Percentiles rank a stretch among this genome's conserved stretches.
Conservation (phyloP, 2,329 filamentous ascomycete species). For the Akanthomyces muscarius region DNA sequence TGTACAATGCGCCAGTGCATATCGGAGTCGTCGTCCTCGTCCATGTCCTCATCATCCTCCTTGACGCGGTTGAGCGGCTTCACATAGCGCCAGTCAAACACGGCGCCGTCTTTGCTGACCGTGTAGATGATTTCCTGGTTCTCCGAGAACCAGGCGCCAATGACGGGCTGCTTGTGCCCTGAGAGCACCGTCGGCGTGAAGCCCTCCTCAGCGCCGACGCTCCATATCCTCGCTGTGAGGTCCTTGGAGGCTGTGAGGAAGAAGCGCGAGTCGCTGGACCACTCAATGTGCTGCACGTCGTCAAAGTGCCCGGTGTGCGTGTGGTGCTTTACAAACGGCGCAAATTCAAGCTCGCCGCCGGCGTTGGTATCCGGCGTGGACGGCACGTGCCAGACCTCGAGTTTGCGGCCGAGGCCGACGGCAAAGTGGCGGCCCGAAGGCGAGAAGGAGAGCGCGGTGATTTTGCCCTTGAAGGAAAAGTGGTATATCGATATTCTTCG, state of each 20-base stretch:
- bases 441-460: constrained; percentile 83
- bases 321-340: constrained; percentile 86
- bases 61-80: constrained; percentile 52
- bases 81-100: constrained; percentile 90
- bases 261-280: constrained; percentile 95
- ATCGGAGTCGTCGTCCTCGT: constrained; percentile 58
- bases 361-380: constrained; percentile 76
- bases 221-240: constrained; percentile 92
- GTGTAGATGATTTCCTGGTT: constrained; percentile 96
- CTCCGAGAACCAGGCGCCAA: constrained; percentile 95
- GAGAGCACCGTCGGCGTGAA: constrained; percentile 87
- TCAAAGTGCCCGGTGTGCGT: constrained; percentile 88
- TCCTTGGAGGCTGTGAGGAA: constrained; percentile 91
- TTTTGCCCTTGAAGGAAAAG: constrained; percentile 85
- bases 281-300: constrained; percentile 78
- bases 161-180: constrained; percentile 84
- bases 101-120: constrained; percentile 92
- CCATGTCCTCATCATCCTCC: constrained; percentile 57
- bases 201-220: constrained; percentile 76
- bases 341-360: constrained; percentile 85
- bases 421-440: constrained; percentile 89
- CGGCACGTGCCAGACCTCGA: constrained; percentile 95
- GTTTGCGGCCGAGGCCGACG: constrained; percentile 77
- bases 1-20: constrained; percentile 89
- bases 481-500: constrained; percentile 85